A percentile compares a stretch with the other conserved stretches of the same genome.
Evolutionary conservation across 441 rosid genomes (phyloP).

Genomic region (Rhodomyrtus psidioides): DNA sequence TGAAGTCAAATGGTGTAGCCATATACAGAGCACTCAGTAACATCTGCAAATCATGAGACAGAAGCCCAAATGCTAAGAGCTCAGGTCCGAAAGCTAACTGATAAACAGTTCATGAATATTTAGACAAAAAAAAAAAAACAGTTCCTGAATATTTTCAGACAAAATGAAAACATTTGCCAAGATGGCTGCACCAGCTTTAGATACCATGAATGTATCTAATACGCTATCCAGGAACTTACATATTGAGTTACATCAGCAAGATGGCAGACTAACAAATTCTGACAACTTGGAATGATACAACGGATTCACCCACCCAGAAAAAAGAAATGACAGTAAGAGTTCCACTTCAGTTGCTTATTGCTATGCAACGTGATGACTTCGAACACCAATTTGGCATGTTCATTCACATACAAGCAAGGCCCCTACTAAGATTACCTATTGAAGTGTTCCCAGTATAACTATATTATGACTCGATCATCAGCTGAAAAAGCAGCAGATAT

Average conservation of each 20-base stretch:
- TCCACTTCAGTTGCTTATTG: not conserved
- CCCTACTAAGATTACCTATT: not conserved
- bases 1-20: constrained; percentile 61
- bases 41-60: constrained; percentile 39
- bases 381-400: not conserved
- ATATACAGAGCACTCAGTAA: constrained; percentile 46
- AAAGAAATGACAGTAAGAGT: not conserved
- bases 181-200: not conserved
- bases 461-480: not conserved
- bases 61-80: not conserved
- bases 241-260: not conserved
- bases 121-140: not conserved
- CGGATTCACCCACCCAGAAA: not conserved
- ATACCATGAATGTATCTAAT: not conserved
- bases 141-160: not conserved
- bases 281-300: not conserved
- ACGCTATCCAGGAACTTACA: not conserved
- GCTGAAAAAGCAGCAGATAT: not conserved
- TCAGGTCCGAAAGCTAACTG: not conserved
- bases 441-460: not conserved
- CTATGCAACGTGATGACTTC: not conserved
- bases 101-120: not conserved
- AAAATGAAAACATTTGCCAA: not conserved
- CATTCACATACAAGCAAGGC: not conserved
- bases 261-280: not conserved